Evolutionary conservation across 1,284 basidiomycete species (phyloP), one percentile per base, ranked within the genome.

Genomic region (Boletus mariae): DNA sequence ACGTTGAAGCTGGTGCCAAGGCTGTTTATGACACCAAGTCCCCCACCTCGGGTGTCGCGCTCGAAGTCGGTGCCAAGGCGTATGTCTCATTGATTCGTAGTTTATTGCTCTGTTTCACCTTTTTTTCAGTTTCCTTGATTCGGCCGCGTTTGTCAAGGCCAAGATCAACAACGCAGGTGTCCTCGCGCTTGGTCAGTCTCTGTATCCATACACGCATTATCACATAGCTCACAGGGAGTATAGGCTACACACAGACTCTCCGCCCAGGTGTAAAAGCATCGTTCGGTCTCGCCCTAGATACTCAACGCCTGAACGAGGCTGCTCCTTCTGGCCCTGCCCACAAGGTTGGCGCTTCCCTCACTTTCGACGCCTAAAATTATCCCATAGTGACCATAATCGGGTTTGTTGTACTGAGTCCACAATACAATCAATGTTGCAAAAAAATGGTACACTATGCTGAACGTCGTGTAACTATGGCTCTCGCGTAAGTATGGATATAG

Each of bases 161-260:
- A 99, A 99, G 85, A 96, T 99, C 79, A 98, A 97, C 87, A 96
- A 96, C 79, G 74, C 85, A 60, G 94, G 94, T 80, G 82, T 95
- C 68, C 82, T 97, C 61, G 87, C 84, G 64, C 84, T 95, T 61
- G 91, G 85, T 85, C 57, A 29, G 75, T 52, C 1, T 35, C 15
- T 15, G 32, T n/a, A 15, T 17, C 17, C 13, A 54, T 13, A 47
- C 3, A 29, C 38, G 20, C 20, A 11, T 11, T 29, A 20, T 23
- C 13, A 2, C 12, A 9, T n/a, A 11, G 20, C 50, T 59, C 42
- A 59, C 47, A 41, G 44, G 44, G 40, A 47, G 54, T 44, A 15
- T 59, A 85, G 84, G 89, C 62, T 94, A 96, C 82, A 95, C 92
- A 48, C 94, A 97, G 78, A 77, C 84, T 43, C 90, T 98, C 68